Evolutionary conservation across 2,329 filamentous ascomycete genomes (phyloP), one percentile per base, ranked within the genome.

Genomic region (Trichoderma lentiforme): DNA sequence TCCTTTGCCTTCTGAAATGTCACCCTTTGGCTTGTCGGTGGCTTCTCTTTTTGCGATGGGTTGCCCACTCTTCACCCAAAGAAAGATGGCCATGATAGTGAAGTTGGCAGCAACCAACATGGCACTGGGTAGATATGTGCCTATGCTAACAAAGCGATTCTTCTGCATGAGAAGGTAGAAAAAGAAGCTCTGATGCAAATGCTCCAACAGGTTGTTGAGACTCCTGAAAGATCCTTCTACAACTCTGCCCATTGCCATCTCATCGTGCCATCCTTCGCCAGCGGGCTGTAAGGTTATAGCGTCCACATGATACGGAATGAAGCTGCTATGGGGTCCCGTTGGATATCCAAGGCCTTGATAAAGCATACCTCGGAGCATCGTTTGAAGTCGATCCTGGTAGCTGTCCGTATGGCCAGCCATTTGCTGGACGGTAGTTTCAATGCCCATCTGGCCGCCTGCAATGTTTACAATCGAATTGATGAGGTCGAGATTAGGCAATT

Each of bases 111-210:
- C 96, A 71, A 99, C 88, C 65, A 98, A 83, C 96, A 99, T 99
- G n/a, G 96, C 96, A 76, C 94, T 97, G 0, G 96, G 96, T 4
- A 99, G 87, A 79, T 99, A 99, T 1, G 95, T 99, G 18, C 96
- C 96, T 74, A 99, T 99, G 82, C 95, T 98, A 76, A 98, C 96
- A 79, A 99, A 99, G 12, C 95, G 91, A 77, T 96, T 93, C 34
- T 91, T 89, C 76, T 97, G 92, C 89, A 98, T 94, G 58, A 99
- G 87, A 66, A 99, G 86, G 81, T 99, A 99, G 83, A 99, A 98
- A 88, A 99, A 99, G 86, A 99, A 99, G 81, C 95, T 98, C 83
- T 99, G 96, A 80, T 99, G 96, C 73, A 99, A 86, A 80, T 99
- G 95, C 83, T 99, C 96, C 36, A 99, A 88, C 72, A 99, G 84